Evolutionary conservation across 1,284 basidiomycete genomes (phyloP).

Genomic region (Trametes hirsuta): DNA sequence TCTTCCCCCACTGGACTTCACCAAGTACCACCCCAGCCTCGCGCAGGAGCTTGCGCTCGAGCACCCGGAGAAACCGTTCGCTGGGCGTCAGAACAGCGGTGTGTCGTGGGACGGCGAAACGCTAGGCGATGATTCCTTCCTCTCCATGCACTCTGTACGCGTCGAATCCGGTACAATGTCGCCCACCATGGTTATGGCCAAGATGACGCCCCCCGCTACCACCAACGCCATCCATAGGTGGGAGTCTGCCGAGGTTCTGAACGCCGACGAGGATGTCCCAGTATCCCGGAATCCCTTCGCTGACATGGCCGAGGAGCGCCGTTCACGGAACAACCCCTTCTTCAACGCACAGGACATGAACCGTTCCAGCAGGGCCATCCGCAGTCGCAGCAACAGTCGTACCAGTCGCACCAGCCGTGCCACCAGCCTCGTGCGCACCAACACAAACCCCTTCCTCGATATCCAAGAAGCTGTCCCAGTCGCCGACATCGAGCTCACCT

Average conservation of each 20-base stretch:
- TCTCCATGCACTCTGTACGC: constrained; percentile 46
- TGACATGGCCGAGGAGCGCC: constrained; percentile 39
- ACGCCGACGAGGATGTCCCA: constrained; percentile 41
- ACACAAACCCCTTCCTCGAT: constrained; percentile 43
- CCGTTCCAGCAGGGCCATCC: constrained; percentile 23
- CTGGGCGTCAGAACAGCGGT: constrained; percentile 38
- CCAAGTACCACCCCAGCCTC: constrained; percentile 56
- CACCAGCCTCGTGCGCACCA: constrained; percentile 18
- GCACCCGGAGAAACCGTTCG: constrained; percentile 47
- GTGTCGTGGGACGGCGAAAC: constrained; percentile 62
- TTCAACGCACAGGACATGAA: constrained; percentile 50
- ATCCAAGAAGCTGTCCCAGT: constrained; percentile 27
- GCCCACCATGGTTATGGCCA: constrained; percentile 47
- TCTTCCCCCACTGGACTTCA: constrained; percentile 42
- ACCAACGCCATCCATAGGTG: constrained; percentile 56
- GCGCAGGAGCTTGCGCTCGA: constrained; percentile 50
- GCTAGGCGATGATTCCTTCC: constrained; percentile 50
- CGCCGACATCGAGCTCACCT: constrained; percentile 18
- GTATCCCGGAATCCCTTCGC: constrained; percentile 46
- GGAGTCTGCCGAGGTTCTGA: constrained; percentile 72
- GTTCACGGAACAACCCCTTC: constrained; percentile 65
- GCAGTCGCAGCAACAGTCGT: constrained; percentile 33
- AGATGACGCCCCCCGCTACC: constrained; percentile 60
- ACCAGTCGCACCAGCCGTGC: constrained; percentile 29
- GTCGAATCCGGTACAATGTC: constrained; percentile 53